Evolutionary conservation across 495 filamentous ascomycete species (phyloP).

Genomic region (Recurvomyces mirabilis): DNA sequence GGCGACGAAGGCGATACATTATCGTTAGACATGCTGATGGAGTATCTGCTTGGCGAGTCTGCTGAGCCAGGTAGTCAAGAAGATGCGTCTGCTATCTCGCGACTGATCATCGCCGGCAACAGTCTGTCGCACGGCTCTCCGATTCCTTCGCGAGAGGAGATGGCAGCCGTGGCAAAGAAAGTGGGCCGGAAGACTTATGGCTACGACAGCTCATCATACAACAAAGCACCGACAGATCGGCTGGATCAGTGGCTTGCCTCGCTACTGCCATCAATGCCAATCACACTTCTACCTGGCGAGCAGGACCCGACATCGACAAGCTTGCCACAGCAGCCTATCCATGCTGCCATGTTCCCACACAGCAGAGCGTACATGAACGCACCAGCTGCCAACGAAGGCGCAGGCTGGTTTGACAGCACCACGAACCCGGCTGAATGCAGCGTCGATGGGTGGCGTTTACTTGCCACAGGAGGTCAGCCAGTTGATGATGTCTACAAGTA

Average conservation of each 20-base stretch:
- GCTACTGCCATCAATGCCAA: constrained; percentile 44
- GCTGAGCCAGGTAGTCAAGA: constrained; percentile 45
- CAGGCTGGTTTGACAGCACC: constrained; percentile 74
- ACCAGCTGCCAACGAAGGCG: constrained; percentile 34
- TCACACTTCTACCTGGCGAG: constrained; percentile 41
- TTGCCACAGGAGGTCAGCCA: constrained; percentile 82
- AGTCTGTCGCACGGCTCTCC: constrained; percentile 50
- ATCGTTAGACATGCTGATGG: constrained; percentile 63
- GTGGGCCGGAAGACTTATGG: constrained; percentile 69
- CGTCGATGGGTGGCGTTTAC: constrained; percentile 72
- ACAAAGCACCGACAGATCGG: constrained; percentile 66
- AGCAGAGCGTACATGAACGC: constrained; percentile 53
- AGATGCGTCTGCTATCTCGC: constrained; percentile 57
- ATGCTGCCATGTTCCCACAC: constrained; percentile 39
- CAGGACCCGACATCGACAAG: constrained; percentile 54
- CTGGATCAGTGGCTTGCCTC: constrained; percentile 73
- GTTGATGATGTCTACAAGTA: constrained; percentile 91
- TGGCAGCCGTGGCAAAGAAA: constrained; percentile 34
- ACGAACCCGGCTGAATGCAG: constrained; percentile 92
- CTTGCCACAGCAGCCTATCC: constrained; percentile 32
- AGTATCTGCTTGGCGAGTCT: constrained; percentile 81
- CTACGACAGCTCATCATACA: constrained; percentile 81
- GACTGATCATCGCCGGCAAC: constrained; percentile 85
- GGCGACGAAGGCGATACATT: constrained; percentile 58
- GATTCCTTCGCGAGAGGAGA: constrained; percentile 38